Percentiles rank a stretch among this genome's conserved stretches.
These are phyloP conservation scores for Raphanus raphanistrum DNA, from an alignment of 345 rosid species.

Conservation along the genomic window DNA sequence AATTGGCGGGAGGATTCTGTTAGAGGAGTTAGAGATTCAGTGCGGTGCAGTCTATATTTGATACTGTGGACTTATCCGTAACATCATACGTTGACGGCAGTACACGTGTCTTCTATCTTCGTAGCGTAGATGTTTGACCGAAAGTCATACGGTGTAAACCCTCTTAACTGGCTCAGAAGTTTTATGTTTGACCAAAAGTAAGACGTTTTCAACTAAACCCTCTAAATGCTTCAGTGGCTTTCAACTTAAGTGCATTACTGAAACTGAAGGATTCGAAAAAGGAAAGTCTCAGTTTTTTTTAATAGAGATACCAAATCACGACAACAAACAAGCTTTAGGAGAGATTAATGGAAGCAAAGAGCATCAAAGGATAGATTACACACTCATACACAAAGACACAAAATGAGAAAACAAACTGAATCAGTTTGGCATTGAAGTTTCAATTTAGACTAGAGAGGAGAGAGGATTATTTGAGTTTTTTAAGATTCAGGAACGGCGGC, in stretches of 20 bases:
- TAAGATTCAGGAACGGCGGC: constrained; percentile 44
- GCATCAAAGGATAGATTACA: constrained; percentile 28
- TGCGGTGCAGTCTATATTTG: constrained; percentile 15
- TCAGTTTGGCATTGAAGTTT: constrained; percentile 28
- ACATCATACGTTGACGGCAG: neutral
- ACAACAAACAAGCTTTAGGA: constrained; percentile 24
- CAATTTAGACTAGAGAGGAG: constrained; percentile 25
- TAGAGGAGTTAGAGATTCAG: constrained; percentile 15
- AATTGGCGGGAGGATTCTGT: constrained; percentile 43
- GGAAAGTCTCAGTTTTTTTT: neutral
- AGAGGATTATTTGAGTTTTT: constrained; percentile 36
- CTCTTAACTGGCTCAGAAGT: neutral
- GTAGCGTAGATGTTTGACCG: neutral
- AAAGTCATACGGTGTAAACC: neutral
- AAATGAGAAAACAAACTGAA: constrained; percentile 9
- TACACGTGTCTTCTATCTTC: constrained; percentile 7
- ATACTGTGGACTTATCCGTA: constrained; percentile 6
- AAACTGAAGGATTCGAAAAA: neutral
- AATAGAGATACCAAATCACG: constrained; percentile 12
- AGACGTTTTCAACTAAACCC: neutral
- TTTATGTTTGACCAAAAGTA: too few relatives aligned
- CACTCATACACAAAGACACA: constrained; percentile 26
- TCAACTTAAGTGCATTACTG: neutral
- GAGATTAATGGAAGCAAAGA: constrained; percentile 8
- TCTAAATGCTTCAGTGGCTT: neutral